These are phyloP conservation scores for Penicillium brevicompactum DNA, from an alignment of 2,329 filamentous ascomycete species.

Conservation along the genomic window DNA sequence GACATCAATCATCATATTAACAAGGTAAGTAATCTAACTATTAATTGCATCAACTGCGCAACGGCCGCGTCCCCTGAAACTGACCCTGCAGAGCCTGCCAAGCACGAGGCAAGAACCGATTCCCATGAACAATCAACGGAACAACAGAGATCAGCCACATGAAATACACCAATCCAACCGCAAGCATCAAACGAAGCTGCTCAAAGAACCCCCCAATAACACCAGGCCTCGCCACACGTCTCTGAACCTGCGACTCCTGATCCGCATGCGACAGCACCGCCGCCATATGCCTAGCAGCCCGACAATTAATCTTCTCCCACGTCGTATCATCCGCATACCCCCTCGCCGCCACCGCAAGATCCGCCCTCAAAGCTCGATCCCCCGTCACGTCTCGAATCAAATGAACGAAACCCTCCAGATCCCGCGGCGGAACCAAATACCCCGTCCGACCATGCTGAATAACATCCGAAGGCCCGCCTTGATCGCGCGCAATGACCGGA, in stretches of 20 bases:
- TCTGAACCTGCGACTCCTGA: constrained; percentile 16
- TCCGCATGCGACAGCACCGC: constrained; percentile 42
- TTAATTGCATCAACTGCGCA: constrained; percentile 6
- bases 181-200: constrained; percentile 28
- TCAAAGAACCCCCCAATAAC: constrained; percentile 22
- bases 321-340: constrained; percentile 64
- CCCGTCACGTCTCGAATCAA: constrained; percentile 54
- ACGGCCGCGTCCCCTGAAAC: constrained; percentile 16
- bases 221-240: constrained; percentile 15
- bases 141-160: constrained; percentile 43
- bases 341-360: constrained; percentile 54
- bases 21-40: neutral
- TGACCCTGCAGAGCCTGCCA: constrained; percentile 20
- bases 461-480: constrained; percentile 70
- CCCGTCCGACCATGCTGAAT: constrained; percentile 62
- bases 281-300: constrained; percentile 66
- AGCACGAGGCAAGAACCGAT: constrained; percentile 26
- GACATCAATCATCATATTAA: neutral
- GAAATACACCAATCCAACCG: constrained; percentile 35
- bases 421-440: constrained; percentile 62
- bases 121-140: constrained; percentile 40
- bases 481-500: constrained; percentile 68
- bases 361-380: constrained; percentile 47
- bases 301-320: constrained; percentile 73
- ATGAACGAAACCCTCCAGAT: constrained; percentile 61